These are phyloP conservation scores for Ascochyta viciae-villosae DNA, from an alignment of 2,329 filamentous ascomycete species.

Conservation along the genomic window DNA sequence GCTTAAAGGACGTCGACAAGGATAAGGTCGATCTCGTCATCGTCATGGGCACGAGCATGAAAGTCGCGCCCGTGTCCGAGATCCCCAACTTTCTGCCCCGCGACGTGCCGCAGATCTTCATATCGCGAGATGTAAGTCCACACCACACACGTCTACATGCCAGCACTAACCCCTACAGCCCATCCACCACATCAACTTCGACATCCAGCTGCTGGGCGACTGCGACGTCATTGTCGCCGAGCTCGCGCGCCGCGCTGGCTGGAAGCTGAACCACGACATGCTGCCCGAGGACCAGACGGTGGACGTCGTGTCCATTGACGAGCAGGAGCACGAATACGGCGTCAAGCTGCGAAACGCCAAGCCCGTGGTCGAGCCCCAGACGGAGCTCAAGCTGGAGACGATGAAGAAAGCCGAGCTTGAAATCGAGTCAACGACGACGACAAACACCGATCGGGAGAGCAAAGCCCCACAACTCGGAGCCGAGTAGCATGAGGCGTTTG, in stretches of 20 bases:
- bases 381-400: constrained; percentile 12
- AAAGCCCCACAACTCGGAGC: not conserved
- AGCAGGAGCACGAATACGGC: constrained; percentile 39
- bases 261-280: constrained; percentile 85
- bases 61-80: constrained; percentile 93
- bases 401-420: not conserved
- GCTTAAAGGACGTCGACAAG: constrained; percentile 81
- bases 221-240: constrained; percentile 91
- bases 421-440: not conserved
- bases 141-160: no score
- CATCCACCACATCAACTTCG: constrained; percentile 89
- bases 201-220: constrained; percentile 94
- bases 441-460: not conserved
- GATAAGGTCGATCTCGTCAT: constrained; percentile 86
- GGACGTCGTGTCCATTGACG: constrained; percentile 55
- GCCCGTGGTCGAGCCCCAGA: constrained; percentile 22
- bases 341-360: constrained; percentile 33
- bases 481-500: not conserved
- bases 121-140: constrained; percentile 71
- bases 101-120: constrained; percentile 88
- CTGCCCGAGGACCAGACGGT: constrained; percentile 71
- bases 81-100: constrained; percentile 81
- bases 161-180: constrained; percentile 56
- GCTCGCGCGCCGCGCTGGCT: constrained; percentile 80
- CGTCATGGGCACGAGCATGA: constrained; percentile 94